phyloP scores from a whole-genome alignment of 495 filamentous ascomycete species.

The Astrothelium subdiscretum region DNA sequence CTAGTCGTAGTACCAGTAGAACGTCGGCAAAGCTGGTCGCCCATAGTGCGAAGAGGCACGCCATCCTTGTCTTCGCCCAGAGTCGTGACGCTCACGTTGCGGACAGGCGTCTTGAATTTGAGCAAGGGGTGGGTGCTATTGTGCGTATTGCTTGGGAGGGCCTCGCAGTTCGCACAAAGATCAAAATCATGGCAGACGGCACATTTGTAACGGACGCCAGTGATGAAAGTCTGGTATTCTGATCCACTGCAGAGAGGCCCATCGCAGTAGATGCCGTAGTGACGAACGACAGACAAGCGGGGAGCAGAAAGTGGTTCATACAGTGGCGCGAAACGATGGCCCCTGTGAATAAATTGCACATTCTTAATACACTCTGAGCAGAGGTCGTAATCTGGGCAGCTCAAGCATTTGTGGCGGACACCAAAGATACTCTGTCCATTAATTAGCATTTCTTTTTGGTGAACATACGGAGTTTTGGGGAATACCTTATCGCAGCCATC shows the following conservation, averaged over 20 bases:
- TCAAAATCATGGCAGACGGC: constrained; percentile 93
- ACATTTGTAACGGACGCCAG: constrained; percentile 88
- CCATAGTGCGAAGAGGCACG: constrained; percentile 48
- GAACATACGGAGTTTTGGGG: neutral
- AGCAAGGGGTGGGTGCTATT: constrained; percentile 92
- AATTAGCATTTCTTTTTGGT: constrained; percentile 21
- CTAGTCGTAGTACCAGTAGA: constrained; percentile 37
- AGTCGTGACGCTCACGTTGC: constrained; percentile 79
- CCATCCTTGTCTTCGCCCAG: constrained; percentile 60
- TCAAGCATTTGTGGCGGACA: constrained; percentile 91
- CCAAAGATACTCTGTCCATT: constrained; percentile 56
- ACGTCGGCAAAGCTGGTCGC: constrained; percentile 39
- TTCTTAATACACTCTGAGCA: constrained; percentile 65
- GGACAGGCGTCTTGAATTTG: constrained; percentile 91
- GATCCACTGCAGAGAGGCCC: constrained; percentile 72
- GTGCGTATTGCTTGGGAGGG: constrained; percentile 69
- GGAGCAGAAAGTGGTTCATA: constrained; percentile 63
- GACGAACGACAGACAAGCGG: constrained; percentile 31
- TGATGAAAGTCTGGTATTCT: constrained; percentile 53
- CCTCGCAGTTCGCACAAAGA: constrained; percentile 92
- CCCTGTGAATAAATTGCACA: constrained; percentile 57
- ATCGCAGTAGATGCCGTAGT: constrained; percentile 88
- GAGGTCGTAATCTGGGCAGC: constrained; percentile 96
- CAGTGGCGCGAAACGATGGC: constrained; percentile 83
- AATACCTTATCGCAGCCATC: constrained; percentile 82